phyloP scores from a whole-genome alignment of 495 filamentous ascomycete genomes.

The Aspergillus avenaceus region DNA sequence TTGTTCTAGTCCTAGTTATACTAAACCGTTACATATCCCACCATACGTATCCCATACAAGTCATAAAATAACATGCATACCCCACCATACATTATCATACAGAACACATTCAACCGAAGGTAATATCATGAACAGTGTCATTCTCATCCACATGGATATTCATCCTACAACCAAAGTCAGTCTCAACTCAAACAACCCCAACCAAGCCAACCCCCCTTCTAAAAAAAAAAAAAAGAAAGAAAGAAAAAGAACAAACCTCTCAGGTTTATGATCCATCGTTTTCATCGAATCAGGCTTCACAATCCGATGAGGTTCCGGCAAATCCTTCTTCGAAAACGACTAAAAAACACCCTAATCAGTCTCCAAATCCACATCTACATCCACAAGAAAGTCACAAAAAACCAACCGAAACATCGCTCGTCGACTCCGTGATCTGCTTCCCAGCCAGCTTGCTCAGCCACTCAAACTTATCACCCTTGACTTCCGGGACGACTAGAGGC shows the following conservation, averaged over 20 bases:
- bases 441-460: slow-evolving; percentile 74
- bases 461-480: slow-evolving; percentile 54
- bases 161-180: slow-evolving; percentile 42
- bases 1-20: no score
- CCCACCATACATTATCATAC: background rate
- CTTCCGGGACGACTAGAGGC: slow-evolving; percentile 78
- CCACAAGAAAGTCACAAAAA: background rate
- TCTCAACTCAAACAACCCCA: no score
- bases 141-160: slow-evolving; percentile 71
- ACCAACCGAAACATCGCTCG: slow-evolving; percentile 46
- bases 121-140: slow-evolving; percentile 69
- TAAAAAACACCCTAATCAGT: slow-evolving; percentile 21
- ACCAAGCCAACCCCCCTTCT: background rate
- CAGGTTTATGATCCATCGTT: slow-evolving; percentile 57
- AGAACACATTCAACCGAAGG: slow-evolving; percentile 30
- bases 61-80: background rate
- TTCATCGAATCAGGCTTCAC: slow-evolving; percentile 58
- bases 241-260: slow-evolving; percentile 44
- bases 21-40: background rate
- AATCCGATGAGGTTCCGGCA: slow-evolving; percentile 64
- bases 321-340: slow-evolving; percentile 72
- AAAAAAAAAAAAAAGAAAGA: background rate
- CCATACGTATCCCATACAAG: background rate
- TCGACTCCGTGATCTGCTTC: slow-evolving; percentile 59
- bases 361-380: background rate